A percentile compares a stretch with the other conserved stretches of the same genome.
Conservation (phyloP, 2,329 filamentous ascomycete species). For the Venturia carpophila region DNA sequence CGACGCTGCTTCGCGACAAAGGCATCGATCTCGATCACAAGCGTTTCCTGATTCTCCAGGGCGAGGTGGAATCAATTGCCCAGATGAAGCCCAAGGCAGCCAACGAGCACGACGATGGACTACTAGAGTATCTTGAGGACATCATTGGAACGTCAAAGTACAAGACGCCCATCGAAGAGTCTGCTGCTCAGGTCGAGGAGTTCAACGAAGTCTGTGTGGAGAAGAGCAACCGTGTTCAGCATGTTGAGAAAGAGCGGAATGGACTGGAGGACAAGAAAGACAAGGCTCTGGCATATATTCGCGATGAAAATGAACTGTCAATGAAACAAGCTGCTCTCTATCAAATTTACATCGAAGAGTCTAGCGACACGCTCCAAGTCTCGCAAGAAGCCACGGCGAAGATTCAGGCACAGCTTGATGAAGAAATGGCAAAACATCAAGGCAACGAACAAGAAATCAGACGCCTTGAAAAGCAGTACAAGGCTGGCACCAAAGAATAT, state of each 20-base stretch:
- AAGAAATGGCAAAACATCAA: constrained; percentile 83
- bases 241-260: constrained; percentile 95
- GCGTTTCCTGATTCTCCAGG: constrained; percentile 92
- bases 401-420: constrained; percentile 77
- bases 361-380: constrained; percentile 78
- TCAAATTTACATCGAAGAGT: constrained; percentile 83
- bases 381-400: constrained; percentile 86
- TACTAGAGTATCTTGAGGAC: constrained; percentile 94
- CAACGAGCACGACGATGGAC: constrained; percentile 90
- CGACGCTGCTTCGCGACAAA: constrained; percentile 72
- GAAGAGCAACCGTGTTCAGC: constrained; percentile 90
- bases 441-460: constrained; percentile 88
- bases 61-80: constrained; percentile 96
- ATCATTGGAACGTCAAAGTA: constrained; percentile 99
- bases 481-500: constrained; percentile 72
- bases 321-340: constrained; percentile 87
- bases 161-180: constrained; percentile 93
- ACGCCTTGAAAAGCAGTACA: constrained; percentile 75
- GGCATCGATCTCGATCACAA: constrained; percentile 97
- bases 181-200: constrained; percentile 78
- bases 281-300: constrained; percentile 79
- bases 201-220: constrained; percentile 93
- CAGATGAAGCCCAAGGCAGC: constrained; percentile 98
- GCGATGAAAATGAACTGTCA: constrained; percentile 86
- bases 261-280: constrained; percentile 93